A percentile compares a stretch with the other conserved stretches of the same genome.
phyloP scores from a whole-genome alignment of 225 moss, liverwort and hornwort genomes.

The Thuidium tamariscinum region DNA sequence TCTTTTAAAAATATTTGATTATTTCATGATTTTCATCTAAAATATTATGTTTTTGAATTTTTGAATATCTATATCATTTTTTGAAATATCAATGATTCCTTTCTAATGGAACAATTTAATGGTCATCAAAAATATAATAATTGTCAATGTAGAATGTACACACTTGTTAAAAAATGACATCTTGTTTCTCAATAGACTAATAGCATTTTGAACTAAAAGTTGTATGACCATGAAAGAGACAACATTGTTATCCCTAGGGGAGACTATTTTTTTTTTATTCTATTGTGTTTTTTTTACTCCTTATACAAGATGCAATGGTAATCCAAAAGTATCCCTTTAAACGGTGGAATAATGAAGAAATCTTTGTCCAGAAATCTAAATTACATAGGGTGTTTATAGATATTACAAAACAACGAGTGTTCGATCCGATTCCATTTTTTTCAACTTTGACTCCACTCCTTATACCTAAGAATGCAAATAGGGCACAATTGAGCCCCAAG shows the following conservation, averaged over 20 bases:
- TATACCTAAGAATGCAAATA: background rate
- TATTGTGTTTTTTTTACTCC: background rate
- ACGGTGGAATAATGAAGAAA: background rate
- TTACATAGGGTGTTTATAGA: fast-evolving
- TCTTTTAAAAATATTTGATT: background rate
- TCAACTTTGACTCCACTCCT: background rate
- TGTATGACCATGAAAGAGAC: background rate
- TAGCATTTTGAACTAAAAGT: background rate
- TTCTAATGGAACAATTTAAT: background rate
- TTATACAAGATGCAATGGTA: no score
- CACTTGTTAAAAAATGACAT: background rate
- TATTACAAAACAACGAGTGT: background rate
- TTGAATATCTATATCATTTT: fast-evolving
- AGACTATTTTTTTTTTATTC: background rate
- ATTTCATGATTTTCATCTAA: background rate
- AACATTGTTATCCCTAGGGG: background rate
- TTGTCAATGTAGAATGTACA: background rate
- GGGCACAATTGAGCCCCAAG: background rate
- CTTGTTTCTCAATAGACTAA: background rate
- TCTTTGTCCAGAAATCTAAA: fast-evolving
- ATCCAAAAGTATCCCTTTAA: background rate
- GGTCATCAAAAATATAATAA: background rate
- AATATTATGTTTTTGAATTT: background rate
- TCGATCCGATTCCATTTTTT: background rate
- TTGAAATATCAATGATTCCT: background rate